Evolutionary conservation across 805 yeast genomes (phyloP), one percentile per base, ranked within the genome.

Genomic region (Yarrowia keelungensis): DNA sequence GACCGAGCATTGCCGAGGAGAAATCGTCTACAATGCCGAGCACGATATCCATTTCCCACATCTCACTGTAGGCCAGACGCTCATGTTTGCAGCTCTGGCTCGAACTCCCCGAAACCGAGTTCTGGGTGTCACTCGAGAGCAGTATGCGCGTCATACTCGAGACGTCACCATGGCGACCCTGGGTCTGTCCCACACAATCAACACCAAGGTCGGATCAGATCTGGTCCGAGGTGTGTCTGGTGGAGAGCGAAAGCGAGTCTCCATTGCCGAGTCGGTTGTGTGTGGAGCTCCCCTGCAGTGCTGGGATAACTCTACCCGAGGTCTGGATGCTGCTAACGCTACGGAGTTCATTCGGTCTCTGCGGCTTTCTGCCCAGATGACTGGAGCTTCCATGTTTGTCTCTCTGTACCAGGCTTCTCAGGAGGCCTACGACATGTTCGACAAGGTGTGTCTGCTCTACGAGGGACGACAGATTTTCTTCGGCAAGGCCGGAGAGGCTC

Each of bases 261-360:
- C 90, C 4, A 83, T 87, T 72, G 90, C 88, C 3, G 91, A 87
- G 76, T 89, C 85, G 1, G 47, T 50, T n/a, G 53, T 62, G 12
- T 67, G 69, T 74, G 81, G 84, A 67, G 87, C 85, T 9, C 79
- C 85, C 8, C 79, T 86, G 26, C 86, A 81, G 72, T 86, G 89
- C 71, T 87, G 87, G 85, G 91, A 87, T 78, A 87, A 87, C 73
- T 88, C 90, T 32, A 87, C 91, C 16, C 82, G 90, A 77, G 91
- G 91, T 76, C 80, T 87, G 72, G 91, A 87, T 78, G 84, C 90
- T 10, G 86, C 90, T 15, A 87, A 90, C 19, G 91, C 91, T 15
- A 81, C 87, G 70, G 91, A 87, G 77, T 87, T 85, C 71, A 83
- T 85, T 35, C 83, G 85, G 74, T 85, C 89, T 36, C 80, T 87